phyloP scores from a whole-genome alignment of 805 yeast genomes.

The Teunomyces aglyptinius region DNA sequence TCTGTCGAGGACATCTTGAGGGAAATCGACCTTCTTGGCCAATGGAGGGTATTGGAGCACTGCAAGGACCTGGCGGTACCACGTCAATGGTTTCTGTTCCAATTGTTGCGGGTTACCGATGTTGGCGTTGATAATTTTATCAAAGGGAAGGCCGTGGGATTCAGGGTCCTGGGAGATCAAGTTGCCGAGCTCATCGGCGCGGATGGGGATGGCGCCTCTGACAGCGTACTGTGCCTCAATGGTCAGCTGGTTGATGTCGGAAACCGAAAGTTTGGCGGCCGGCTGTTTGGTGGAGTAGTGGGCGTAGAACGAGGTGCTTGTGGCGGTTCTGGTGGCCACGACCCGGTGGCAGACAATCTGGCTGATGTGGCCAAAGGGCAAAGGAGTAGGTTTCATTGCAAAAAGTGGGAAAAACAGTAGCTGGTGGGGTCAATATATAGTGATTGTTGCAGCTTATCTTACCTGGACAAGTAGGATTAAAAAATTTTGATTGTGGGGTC shows the following conservation, averaged over 20 bases:
- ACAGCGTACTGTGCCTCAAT: conserved; percentile 93
- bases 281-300: conserved; percentile 15
- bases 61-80: conserved; percentile 88
- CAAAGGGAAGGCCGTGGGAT: conserved; percentile 70
- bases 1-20: conserved; percentile 70
- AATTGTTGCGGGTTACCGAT: conserved; percentile 98
- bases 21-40: conserved; percentile 37
- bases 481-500: conserved; percentile 1
- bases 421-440: background rate
- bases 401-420: background rate
- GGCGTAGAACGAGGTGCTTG: conserved; percentile 2
- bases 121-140: conserved; percentile 79
- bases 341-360: background rate
- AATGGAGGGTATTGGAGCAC: conserved; percentile 81
- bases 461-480: background rate
- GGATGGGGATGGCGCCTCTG: conserved; percentile 88
- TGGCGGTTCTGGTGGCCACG: background rate
- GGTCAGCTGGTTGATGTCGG: conserved; percentile 69
- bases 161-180: conserved; percentile 47
- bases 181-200: conserved; percentile 79
- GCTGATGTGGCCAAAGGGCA: conserved; percentile 3
- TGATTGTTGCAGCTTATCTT: background rate
- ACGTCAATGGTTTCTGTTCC: conserved; percentile 92
- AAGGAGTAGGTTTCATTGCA: conserved; percentile 1
- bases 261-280: conserved; percentile 17